phyloP scores from a whole-genome alignment of 163 green algal species.

The Volvox carteri region DNA sequence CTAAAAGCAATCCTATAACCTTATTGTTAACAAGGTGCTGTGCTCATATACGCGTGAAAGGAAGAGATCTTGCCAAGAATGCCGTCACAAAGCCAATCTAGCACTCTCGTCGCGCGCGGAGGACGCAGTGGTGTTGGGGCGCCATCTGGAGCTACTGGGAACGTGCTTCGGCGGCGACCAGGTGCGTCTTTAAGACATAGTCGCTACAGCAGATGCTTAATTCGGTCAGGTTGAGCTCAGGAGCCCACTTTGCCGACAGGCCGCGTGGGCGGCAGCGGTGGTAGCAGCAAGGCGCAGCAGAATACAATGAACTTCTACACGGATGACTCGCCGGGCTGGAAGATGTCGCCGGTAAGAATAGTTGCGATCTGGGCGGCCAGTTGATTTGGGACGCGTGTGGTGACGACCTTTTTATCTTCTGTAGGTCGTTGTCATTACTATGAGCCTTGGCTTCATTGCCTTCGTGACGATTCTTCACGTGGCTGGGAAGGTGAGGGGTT shows the following conservation, averaged over 20 bases:
- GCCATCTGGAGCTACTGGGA: slow-evolving; percentile 16
- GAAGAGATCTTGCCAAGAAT: slow-evolving; percentile 21
- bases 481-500: slow-evolving; percentile 77
- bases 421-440: slow-evolving; percentile 82
- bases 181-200: background rate
- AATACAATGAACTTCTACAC: slow-evolving; percentile 84
- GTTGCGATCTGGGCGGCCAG: background rate
- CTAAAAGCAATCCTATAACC: no score
- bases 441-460: slow-evolving; percentile 85
- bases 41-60: no score
- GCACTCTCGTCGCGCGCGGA: slow-evolving; percentile 47
- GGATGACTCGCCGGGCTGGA: slow-evolving; percentile 80
- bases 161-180: slow-evolving; percentile 38
- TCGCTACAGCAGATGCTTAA: slow-evolving; percentile 19
- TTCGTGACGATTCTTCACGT: slow-evolving; percentile 88
- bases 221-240: background rate
- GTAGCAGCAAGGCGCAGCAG: slow-evolving; percentile 58
- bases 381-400: background rate
- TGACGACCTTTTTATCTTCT: background rate
- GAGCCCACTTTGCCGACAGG: slow-evolving; percentile 3
- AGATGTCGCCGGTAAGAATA: slow-evolving; percentile 77
- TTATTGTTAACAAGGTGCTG: no score
- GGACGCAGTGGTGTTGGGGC: slow-evolving; percentile 1
- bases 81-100: slow-evolving; percentile 42
- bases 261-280: slow-evolving; percentile 28